phyloP scores from a whole-genome alignment of 2,329 filamentous ascomycete genomes.

The Penicillium sp. region DNA sequence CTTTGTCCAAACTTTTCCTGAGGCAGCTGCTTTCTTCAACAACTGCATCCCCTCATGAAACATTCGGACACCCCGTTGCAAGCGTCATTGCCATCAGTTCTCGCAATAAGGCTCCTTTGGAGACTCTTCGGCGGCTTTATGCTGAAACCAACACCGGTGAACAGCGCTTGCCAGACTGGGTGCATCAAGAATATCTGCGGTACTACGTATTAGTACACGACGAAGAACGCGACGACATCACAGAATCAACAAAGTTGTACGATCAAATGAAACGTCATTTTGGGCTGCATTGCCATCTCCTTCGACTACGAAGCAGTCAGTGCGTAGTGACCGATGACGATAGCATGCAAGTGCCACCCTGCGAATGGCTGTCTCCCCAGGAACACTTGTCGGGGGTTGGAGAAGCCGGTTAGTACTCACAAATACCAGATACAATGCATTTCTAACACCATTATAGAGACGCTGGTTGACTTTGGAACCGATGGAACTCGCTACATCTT shows the following conservation, averaged over 20 bases:
- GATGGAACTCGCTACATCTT: conserved; percentile 70
- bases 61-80: conserved; percentile 89
- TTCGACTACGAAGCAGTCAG: conserved; percentile 76
- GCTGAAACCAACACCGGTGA: conserved; percentile 74
- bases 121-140: conserved; percentile 79
- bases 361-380: conserved; percentile 80
- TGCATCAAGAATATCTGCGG: conserved; percentile 83
- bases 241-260: conserved; percentile 80
- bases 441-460: conserved; percentile 23
- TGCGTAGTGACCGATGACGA: conserved; percentile 89
- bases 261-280: conserved; percentile 99
- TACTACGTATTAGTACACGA: conserved; percentile 97
- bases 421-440: background rate
- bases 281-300: conserved; percentile 86
- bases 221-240: conserved; percentile 89
- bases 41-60: conserved; percentile 76
- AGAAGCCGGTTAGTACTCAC: conserved; percentile 47
- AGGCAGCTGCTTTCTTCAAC: conserved; percentile 75
- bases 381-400: conserved; percentile 76
- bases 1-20: conserved; percentile 80
- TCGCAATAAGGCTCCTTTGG: conserved; percentile 73
- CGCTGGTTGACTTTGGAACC: conserved; percentile 57
- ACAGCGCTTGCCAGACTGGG: conserved; percentile 70
- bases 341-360: conserved; percentile 70
- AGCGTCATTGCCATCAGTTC: conserved; percentile 95